Evolutionary conservation across 2,329 filamentous ascomycete species (phyloP).

Genomic region (Paraphaeosphaeria sporulosa): DNA sequence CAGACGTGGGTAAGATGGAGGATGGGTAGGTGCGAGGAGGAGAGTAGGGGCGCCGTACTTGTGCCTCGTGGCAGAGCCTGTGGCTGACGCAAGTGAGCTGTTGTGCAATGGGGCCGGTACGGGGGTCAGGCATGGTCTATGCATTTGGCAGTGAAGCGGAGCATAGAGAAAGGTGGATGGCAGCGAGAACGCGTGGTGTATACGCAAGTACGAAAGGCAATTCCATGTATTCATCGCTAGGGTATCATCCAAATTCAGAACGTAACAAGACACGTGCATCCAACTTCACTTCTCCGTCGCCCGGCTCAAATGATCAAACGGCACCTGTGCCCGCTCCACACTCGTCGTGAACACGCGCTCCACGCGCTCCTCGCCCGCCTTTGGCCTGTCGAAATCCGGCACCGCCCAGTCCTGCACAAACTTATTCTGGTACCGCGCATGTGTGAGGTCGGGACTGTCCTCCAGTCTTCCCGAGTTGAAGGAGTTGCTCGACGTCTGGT

Average conservation of each 20-base stretch:
- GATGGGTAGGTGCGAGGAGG: background rate
- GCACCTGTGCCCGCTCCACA: conserved; percentile 25
- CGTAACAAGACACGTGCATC: background rate
- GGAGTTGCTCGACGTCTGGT: conserved; percentile 11
- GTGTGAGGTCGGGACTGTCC: conserved; percentile 4
- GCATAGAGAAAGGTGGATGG: background rate
- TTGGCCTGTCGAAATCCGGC: conserved; percentile 23
- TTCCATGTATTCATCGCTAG: background rate
- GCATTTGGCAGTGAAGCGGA: background rate
- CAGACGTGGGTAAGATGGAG: background rate
- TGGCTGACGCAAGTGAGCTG: background rate
- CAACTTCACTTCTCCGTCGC: conserved; percentile 19
- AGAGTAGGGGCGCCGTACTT: background rate
- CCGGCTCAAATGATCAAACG: conserved; percentile 25
- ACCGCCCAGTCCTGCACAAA: conserved; percentile 25
- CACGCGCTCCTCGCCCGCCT: background rate
- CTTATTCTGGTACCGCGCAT: conserved; percentile 21
- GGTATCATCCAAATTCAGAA: conserved; percentile 10
- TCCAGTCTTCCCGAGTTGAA: background rate
- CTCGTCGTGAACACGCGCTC: conserved; percentile 20
- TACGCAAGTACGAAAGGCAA: too few species aligned
- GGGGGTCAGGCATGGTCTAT: background rate
- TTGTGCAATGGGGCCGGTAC: background rate
- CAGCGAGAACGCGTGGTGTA: background rate
- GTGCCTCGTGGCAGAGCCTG: background rate